Conservation (phyloP, 768 basidiomycete genomes). For the Mycena rebaudengoi region DNA sequence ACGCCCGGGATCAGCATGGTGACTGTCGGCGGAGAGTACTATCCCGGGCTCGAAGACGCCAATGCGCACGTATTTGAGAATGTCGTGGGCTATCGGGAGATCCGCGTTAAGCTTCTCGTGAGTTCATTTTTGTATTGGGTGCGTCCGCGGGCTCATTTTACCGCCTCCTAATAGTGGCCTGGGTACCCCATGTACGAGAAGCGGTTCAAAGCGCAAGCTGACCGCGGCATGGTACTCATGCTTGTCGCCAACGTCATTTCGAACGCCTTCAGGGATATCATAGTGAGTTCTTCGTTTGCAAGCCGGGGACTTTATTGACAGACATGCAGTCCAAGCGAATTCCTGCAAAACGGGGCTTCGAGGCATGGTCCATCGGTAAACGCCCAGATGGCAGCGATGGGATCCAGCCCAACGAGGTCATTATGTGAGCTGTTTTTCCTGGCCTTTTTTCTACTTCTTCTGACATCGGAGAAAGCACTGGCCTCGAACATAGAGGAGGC, state of each 20-base stretch:
- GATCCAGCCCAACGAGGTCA: constrained; percentile 42
- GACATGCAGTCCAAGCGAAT: constrained; percentile 37
- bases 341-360: constrained; percentile 44
- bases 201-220: constrained; percentile 44
- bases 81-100: constrained; percentile 33
- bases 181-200: constrained; percentile 54
- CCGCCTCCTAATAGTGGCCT: too few species aligned
- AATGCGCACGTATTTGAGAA: constrained; percentile 30
- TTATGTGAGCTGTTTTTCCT: constrained; percentile 43
- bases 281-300: constrained; percentile 34
- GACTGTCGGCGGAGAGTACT: constrained; percentile 2
- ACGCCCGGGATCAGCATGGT: constrained; percentile 3
- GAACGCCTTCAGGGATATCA: constrained; percentile 39
- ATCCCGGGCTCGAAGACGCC: constrained; percentile 18
- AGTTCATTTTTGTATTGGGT: neutral
- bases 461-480: constrained; percentile 13
- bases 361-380: constrained; percentile 45
- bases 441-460: constrained; percentile 30
- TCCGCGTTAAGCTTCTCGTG: constrained; percentile 48
- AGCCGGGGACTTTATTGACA: constrained; percentile 8
- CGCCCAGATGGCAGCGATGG: constrained; percentile 25
- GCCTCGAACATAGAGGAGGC: constrained; percentile 22
- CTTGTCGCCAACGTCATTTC: constrained; percentile 39
- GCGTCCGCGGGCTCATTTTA: neutral
- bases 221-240: constrained; percentile 40